Base-by-base conservation (phyloP, 2,329 filamentous ascomycete species). In the Cladophialophora yegresii region DNA sequence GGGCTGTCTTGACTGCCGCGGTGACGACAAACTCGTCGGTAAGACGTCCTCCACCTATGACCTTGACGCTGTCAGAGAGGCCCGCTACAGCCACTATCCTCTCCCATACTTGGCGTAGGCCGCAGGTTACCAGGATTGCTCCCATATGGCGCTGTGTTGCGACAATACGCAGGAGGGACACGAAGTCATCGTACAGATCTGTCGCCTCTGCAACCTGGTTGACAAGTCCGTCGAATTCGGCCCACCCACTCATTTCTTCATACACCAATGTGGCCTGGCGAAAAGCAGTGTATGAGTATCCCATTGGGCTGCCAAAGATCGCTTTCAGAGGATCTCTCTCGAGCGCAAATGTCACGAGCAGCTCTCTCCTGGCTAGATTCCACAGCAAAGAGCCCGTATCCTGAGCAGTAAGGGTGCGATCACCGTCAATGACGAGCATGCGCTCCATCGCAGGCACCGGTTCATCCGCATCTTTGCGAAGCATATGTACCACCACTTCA, bases 361-460 rank as follows among this genome's bases (percentile, higher is more conserved):
- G 23, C 12, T 22, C 13, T 26, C 5, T 5, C 22, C 23, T 5
- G 22, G 47, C 47, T 23, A 4, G 47, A 8, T 22, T 47, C 43
- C 43, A 51, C 4, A 23, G n/a, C 47, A 51, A n/a, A 51, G 47
- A 3, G 47, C n/a, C 47, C 4, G 47, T 51, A 20, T 23, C 47
- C 22, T 51, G 16, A 6, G 47, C n/a, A 20, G 22, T 51, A 3
- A 51, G 47, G 47, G 47, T 51, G n/a, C 22, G 16, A 22, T 51
- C 47, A 22, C 47, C 47, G 22, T 51, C 47, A n/a, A 51, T 51
- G 47, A 51, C 23, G n/a, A 51, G 22, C n/a, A 51, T 51, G n/a
- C 47, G 47, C 22, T 51, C n/a, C 6, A 51, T 13, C 23, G 9
- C 22, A 6, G n/a, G 5, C 23, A 26, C 22, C 47, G n/a, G 10